Base-by-base conservation (phyloP, 495 filamentous ascomycete species). In the Xylaria palmicola region DNA sequence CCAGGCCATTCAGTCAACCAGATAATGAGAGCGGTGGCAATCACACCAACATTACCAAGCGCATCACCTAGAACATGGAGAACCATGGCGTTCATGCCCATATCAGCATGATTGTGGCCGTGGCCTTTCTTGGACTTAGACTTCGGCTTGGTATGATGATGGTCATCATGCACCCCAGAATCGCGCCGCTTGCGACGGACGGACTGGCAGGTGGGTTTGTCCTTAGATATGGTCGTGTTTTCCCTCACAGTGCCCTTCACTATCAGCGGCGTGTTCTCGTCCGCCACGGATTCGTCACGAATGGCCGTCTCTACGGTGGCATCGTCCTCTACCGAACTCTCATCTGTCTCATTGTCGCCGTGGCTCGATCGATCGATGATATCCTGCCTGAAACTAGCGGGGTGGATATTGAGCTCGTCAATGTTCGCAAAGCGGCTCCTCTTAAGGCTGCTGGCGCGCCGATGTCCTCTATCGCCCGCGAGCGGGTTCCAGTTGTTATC, bases 71-170 rank as follows among this genome's bases (percentile, higher is more conserved):
- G 83, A 34, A 98, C 94, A 68, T 98, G 94, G 6, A 98, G 84
- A 74, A 98, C 88, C 74, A 98, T 93, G 65, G 93, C 94, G 27
- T 91, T 90, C 94, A 98, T 98, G 75, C 96, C 96, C 72, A 98
- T 89, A 66, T 98, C 94, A 32, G 76, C 83, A 68, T 97, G 93
- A 17, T 77, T 86, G 74, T 95, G 91, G 26, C 86, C 82, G 63
- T 88, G 83, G 10, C 85, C 81, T 13, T 70, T 82, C 22, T 74
- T 65, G 0, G 69, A 65, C 40, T 81, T 74, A 2, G 87, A 81
- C 65, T 86, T 88, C 0, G 92, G 89, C 52, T 92, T 85, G 56
- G 83, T 87, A 72, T 98, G 94, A 63, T 92, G 89, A 75, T 98
- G 94, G 17, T 77, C 71, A 19, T 74, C 66, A 66, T 91, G 90